These are phyloP conservation scores for Arctostaphylos glauca DNA, from an alignment of 148 eudicot genomes.

Conservation along the genomic window DNA sequence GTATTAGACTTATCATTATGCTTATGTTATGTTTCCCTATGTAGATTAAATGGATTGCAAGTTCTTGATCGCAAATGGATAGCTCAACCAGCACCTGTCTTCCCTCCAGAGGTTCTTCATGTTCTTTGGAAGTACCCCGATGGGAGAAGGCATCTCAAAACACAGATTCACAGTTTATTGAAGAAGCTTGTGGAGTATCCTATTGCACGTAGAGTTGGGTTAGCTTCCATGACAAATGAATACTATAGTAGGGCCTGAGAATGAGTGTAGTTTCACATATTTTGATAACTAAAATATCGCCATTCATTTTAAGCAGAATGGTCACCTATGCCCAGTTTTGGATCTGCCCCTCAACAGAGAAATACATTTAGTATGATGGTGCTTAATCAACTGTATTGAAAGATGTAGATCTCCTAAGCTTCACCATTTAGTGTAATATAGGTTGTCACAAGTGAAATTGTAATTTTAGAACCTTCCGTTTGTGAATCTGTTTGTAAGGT, in stretches of 20 bases:
- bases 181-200: conserved; percentile 20
- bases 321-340: not conserved
- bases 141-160: conserved; percentile 25
- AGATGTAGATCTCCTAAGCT: not conserved
- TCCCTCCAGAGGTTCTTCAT: conserved; percentile 27
- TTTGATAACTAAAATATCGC: not conserved
- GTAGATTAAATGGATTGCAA: conserved; percentile 24
- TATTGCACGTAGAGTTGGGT: not conserved
- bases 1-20: not conserved
- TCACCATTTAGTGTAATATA: not conserved
- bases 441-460: not conserved
- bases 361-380: not conserved
- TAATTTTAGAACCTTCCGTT: not conserved
- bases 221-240: conserved; percentile 1
- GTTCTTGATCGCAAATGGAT: conserved; percentile 15
- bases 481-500: not conserved
- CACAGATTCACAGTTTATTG: conserved; percentile 3
- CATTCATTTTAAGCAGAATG: not conserved
- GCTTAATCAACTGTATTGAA: too few species aligned
- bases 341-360: not conserved
- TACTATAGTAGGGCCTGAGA: not conserved
- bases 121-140: conserved; percentile 25
- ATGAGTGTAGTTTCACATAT: not conserved
- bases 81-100: conserved; percentile 31
- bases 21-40: not conserved